Evolutionary conservation across 768 basidiomycete genomes (phyloP).

Genomic region (Chalciporus chontae): DNA sequence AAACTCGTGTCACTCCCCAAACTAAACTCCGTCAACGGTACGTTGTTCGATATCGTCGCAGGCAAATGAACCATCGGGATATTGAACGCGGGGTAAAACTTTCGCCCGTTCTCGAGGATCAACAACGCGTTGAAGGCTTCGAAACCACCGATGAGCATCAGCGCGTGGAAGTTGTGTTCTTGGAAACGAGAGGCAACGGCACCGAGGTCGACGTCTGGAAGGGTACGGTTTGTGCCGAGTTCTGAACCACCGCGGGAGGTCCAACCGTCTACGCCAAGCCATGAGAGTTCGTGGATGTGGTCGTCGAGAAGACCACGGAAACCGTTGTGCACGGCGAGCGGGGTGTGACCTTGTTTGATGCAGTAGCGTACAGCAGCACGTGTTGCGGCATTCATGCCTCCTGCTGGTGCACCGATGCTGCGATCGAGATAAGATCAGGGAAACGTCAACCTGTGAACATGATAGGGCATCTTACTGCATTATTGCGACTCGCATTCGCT

Average conservation of each 20-base stretch:
- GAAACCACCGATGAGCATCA: conserved; percentile 94
- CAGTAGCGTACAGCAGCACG: conserved; percentile 94
- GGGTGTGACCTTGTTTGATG: conserved; percentile 84
- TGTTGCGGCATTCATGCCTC: conserved; percentile 98
- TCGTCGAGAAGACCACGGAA: conserved; percentile 94
- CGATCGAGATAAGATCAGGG: conserved; percentile 1
- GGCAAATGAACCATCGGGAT: conserved; percentile 96
- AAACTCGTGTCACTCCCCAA: conserved; percentile 96
- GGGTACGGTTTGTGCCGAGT: conserved; percentile 89
- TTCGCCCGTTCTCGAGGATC: conserved; percentile 75
- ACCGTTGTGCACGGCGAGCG: conserved; percentile 93
- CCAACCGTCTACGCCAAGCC: conserved; percentile 98
- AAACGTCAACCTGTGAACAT: neutral
- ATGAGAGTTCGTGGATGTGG: conserved; percentile 79
- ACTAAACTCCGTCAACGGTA: conserved; percentile 94
- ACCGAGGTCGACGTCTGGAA: conserved; percentile 86
- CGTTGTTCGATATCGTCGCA: conserved; percentile 97
- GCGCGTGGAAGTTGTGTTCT: conserved; percentile 68
- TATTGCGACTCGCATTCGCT: conserved; percentile 79
- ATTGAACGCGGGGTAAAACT: conserved; percentile 86
- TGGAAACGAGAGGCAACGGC: conserved; percentile 91
- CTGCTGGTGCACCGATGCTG: conserved; percentile 95
- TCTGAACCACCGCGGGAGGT: conserved; percentile 95
- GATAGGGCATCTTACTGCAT: conserved; percentile 63
- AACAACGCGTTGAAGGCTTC: conserved; percentile 85